Conservation (phyloP, 352 stramenopile species). For the Phytopythium aichiense region DNA sequence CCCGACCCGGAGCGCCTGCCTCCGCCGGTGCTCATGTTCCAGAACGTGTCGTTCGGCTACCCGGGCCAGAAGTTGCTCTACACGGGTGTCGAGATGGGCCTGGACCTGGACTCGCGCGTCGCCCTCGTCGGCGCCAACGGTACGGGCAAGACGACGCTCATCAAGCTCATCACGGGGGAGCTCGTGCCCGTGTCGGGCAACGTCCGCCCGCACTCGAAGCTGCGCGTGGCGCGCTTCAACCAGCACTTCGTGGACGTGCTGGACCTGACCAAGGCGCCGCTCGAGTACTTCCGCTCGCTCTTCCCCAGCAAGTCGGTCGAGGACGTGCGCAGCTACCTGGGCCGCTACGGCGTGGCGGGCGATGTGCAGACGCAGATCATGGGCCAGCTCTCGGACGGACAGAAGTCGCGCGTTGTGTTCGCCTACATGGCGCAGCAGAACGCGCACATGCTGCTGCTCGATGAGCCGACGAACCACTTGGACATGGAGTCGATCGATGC, state of each 20-base stretch:
- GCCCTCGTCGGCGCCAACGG: conserved; percentile 97
- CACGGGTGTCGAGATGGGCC: conserved; percentile 91
- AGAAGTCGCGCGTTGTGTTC: conserved; percentile 98
- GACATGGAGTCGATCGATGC: conserved; percentile 97
- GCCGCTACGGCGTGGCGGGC: conserved; percentile 94
- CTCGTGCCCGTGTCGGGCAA: conserved; percentile 92
- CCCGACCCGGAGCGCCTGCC: conserved; percentile 93
- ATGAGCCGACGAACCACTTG: conserved; percentile 90
- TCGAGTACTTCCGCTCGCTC: conserved; percentile 96
- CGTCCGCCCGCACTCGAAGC: conserved; percentile 94
- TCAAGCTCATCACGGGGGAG: conserved; percentile 98
- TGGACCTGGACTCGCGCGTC: conserved; percentile 97
- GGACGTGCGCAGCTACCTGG: conserved; percentile 94
- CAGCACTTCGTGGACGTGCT: conserved; percentile 99
- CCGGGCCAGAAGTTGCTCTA: conserved; percentile 91
- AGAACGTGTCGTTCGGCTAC: conserved; percentile 97
- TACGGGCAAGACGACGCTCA: conserved; percentile 95
- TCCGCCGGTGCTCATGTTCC: conserved; percentile 96
- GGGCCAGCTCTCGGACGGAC: conserved; percentile 93
- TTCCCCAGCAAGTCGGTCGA: conserved; percentile 94
- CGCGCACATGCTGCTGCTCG: conserved; percentile 94
- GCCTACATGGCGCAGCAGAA: conserved; percentile 96
- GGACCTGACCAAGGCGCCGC: conserved; percentile 91
- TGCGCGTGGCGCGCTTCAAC: conserved; percentile 96
- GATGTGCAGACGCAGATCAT: conserved; percentile 97